Evolutionary conservation across 2,329 filamentous ascomycete species (phyloP).

Genomic region (Allantophomopsis cytisporea): DNA sequence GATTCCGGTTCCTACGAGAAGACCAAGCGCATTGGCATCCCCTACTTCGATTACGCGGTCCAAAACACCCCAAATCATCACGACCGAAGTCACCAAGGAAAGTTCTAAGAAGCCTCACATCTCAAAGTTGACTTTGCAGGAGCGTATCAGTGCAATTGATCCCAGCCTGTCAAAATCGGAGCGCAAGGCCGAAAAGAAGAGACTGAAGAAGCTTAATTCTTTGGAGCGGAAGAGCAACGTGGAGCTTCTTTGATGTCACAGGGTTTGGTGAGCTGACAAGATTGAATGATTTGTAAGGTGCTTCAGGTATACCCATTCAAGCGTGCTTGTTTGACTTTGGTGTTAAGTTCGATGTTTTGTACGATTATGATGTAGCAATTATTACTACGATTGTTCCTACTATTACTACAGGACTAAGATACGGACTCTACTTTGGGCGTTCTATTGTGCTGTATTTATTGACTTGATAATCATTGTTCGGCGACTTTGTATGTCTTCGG

Average conservation of each 20-base stretch:
- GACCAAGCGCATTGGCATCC: background rate
- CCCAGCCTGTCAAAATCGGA: conserved; percentile 4
- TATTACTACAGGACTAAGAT: no score
- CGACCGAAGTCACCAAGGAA: background rate
- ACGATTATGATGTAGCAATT: no score
- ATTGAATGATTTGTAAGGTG: conserved; percentile 7
- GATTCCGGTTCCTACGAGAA: background rate
- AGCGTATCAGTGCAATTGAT: conserved; percentile 1
- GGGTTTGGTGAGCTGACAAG: conserved; percentile 21
- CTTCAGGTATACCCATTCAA: no score
- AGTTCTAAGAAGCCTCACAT: background rate
- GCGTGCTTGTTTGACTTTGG: no score
- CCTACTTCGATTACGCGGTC: background rate
- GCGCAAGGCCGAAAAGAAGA: conserved; percentile 6
- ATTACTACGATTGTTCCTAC: no score
- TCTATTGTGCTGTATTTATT: no score
- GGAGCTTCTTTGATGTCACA: conserved; percentile 5
- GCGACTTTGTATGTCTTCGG: no score
- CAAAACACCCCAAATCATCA: background rate
- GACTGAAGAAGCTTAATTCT: conserved; percentile 4
- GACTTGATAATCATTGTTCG: no score
- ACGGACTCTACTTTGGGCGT: no score
- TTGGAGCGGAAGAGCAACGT: no score
- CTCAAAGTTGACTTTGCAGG: background rate
- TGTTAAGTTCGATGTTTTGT: no score